Evolutionary conservation across 108 stramenopile genomes (phyloP).

Genomic region (Seminavis robusta): DNA sequence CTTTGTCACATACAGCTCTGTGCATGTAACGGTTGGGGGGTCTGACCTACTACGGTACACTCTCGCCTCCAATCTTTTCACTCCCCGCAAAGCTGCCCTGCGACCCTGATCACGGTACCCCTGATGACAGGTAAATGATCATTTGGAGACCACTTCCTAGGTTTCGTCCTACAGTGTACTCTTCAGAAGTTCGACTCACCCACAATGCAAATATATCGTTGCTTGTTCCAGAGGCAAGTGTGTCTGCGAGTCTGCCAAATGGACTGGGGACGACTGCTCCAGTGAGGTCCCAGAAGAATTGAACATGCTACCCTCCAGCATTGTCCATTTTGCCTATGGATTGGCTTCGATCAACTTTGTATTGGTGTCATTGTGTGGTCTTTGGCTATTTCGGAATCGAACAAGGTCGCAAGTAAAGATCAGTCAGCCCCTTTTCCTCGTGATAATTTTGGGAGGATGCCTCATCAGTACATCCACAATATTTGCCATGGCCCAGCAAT

Average conservation of each 20-base stretch:
- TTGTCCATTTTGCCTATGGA: neutral
- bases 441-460: slow-evolving; percentile 3
- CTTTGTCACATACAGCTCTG: too few species aligned
- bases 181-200: too few species aligned
- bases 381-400: slow-evolving; percentile 9
- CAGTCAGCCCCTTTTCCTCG: slow-evolving; percentile 9
- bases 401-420: too few species aligned
- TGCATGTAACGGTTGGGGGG: too few species aligned
- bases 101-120: slow-evolving; percentile 5
- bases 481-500: slow-evolving; percentile 3
- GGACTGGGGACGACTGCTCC: too few species aligned
- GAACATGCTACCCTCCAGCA: neutral
- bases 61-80: too few species aligned
- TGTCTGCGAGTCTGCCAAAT: too few species aligned
- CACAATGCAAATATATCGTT: too few species aligned
- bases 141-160: slow-evolving; percentile 3
- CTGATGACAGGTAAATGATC: slow-evolving; percentile 1
- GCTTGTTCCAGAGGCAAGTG: too few species aligned
- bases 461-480: slow-evolving; percentile 9
- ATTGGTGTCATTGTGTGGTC: neutral
- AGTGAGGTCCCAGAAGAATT: neutral
- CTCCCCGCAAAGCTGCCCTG: too few species aligned
- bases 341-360: neutral
- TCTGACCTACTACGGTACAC: too few species aligned
- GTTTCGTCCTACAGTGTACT: too few species aligned